phyloP scores from a whole-genome alignment of 2,329 filamentous ascomycete genomes.

The Arthrobotrys sphaeroides region DNA sequence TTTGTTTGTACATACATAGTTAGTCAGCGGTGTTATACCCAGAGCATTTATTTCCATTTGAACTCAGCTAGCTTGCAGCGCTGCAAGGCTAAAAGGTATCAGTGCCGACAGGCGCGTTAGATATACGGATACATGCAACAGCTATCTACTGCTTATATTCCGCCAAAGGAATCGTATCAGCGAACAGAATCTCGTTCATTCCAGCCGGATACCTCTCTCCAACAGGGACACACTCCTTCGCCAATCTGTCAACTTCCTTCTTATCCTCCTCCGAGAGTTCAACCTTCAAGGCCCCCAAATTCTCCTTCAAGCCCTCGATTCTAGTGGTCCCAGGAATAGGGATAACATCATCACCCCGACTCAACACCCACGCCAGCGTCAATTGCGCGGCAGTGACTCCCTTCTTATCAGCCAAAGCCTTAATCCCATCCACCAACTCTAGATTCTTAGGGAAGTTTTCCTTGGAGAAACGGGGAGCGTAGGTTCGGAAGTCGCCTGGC shows the following conservation, averaged over 20 bases:
- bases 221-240: constrained; percentile 33
- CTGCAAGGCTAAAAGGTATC: too few relatives aligned
- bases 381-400: constrained; percentile 68
- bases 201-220: constrained; percentile 44
- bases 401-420: constrained; percentile 67
- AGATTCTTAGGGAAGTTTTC: constrained; percentile 70
- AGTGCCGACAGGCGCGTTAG: too few relatives aligned
- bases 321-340: constrained; percentile 68
- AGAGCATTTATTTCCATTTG: neutral
- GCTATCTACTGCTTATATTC: constrained; percentile 19
- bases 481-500: constrained; percentile 64
- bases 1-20: constrained; percentile 14
- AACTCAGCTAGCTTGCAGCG: too few relatives aligned
- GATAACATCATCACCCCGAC: constrained; percentile 70
- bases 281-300: constrained; percentile 23
- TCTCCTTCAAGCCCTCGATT: constrained; percentile 63
- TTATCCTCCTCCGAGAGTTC: constrained; percentile 49
- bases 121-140: neutral
- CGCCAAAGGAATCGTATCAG: constrained; percentile 38
- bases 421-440: constrained; percentile 66
- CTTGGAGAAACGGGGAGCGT: constrained; percentile 65
- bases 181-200: constrained; percentile 36
- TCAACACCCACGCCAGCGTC: constrained; percentile 71
- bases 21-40: neutral
- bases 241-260: constrained; percentile 47